phyloP scores from a whole-genome alignment of 2,329 filamentous ascomycete genomes.

The Botrytis fabae region DNA sequence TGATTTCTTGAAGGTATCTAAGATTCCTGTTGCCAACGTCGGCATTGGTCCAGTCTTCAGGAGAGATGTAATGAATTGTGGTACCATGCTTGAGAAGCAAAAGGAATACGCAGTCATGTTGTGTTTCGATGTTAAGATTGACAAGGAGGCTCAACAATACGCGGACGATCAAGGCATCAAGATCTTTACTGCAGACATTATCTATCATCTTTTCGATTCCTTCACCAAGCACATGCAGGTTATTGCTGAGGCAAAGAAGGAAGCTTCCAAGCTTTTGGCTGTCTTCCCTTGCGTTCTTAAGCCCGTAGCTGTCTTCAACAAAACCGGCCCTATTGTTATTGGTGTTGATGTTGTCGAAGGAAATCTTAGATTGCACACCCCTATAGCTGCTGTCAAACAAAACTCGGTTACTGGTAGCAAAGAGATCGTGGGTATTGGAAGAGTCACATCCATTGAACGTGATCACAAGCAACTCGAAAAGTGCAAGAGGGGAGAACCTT shows the following conservation, averaged over 20 bases:
- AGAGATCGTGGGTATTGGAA: slow-evolving; percentile 80
- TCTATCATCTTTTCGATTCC: slow-evolving; percentile 96
- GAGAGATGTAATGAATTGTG: slow-evolving; percentile 93
- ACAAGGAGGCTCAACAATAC: slow-evolving; percentile 90
- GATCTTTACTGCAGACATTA: slow-evolving; percentile 98
- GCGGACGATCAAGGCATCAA: slow-evolving; percentile 94
- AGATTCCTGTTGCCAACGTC: slow-evolving; percentile 97
- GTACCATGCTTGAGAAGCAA: slow-evolving; percentile 93
- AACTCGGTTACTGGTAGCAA: slow-evolving; percentile 78
- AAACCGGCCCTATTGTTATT: slow-evolving; percentile 91
- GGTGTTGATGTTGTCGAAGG: slow-evolving; percentile 96
- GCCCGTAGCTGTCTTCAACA: slow-evolving; percentile 96
- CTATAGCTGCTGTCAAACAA: slow-evolving; percentile 81
- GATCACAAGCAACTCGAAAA: slow-evolving; percentile 93
- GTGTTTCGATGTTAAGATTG: slow-evolving; percentile 98
- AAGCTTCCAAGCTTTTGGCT: slow-evolving; percentile 90
- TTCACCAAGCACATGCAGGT: slow-evolving; percentile 95
- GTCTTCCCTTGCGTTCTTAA: slow-evolving; percentile 95
- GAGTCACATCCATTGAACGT: slow-evolving; percentile 96
- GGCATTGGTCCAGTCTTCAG: slow-evolving; percentile 98
- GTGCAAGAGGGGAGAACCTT: slow-evolving; percentile 96
- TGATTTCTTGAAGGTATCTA: slow-evolving; percentile 92
- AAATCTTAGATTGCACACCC: slow-evolving; percentile 80
- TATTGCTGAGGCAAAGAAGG: slow-evolving; percentile 87
- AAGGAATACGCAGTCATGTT: slow-evolving; percentile 98